Conservation (phyloP, 2,329 filamentous ascomycete genomes). For the Colletotrichum trifolii region DNA sequence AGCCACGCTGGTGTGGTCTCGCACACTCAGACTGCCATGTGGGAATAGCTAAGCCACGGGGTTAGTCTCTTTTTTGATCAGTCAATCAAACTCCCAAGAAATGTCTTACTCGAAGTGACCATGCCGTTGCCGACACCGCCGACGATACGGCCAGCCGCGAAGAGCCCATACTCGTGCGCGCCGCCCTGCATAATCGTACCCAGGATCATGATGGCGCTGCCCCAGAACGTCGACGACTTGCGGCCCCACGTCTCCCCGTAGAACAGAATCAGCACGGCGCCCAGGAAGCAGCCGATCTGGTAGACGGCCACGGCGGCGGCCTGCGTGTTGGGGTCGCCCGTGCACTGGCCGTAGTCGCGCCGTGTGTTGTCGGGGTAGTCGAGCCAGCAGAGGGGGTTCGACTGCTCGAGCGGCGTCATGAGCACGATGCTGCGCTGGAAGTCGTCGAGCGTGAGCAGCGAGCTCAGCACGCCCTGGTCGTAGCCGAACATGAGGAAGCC, state of each 20-base stretch:
- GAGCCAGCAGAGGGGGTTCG: conserved; percentile 42
- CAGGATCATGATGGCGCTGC: conserved; percentile 45
- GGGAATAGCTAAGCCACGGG: conserved; percentile 38
- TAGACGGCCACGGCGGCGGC: conserved; percentile 44
- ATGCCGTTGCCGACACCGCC: conserved; percentile 44
- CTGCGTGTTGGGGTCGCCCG: conserved; percentile 43
- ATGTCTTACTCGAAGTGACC: conserved; percentile 41
- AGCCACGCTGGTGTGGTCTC: conserved; percentile 42
- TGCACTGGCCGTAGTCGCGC: conserved; percentile 40
- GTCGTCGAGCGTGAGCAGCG: conserved; percentile 42
- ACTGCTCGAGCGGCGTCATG: conserved; percentile 42
- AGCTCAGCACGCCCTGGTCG: conserved; percentile 44
- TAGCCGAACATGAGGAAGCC: conserved; percentile 46
- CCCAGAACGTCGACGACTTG: conserved; percentile 47
- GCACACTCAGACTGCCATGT: conserved; percentile 46
- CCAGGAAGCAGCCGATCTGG: conserved; percentile 44
- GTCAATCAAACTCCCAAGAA: background rate
- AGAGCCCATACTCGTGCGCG: conserved; percentile 41
- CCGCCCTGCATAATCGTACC: conserved; percentile 43
- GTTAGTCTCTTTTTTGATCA: too few species aligned
- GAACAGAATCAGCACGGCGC: conserved; percentile 44
- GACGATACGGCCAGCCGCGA: conserved; percentile 41
- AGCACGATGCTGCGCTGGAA: conserved; percentile 42
- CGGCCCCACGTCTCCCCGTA: conserved; percentile 45
- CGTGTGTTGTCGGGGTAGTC: conserved; percentile 35